These are phyloP conservation scores for Euphorbia peplus DNA, from an alignment of 345 rosid species.

Conservation along the genomic window DNA sequence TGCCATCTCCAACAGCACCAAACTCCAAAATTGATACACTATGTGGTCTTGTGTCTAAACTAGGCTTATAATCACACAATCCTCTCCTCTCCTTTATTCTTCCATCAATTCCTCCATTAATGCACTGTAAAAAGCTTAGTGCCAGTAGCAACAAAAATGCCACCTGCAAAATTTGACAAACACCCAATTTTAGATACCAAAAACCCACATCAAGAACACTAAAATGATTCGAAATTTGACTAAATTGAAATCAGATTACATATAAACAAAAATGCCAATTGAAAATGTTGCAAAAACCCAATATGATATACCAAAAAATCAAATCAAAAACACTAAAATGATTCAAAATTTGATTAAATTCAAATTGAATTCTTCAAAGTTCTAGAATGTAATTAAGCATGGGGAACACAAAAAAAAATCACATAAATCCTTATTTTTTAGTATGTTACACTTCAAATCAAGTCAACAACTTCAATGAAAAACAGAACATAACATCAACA, in stretches of 20 bases:
- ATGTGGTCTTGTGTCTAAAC: slow-evolving; percentile 71
- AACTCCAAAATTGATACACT: slow-evolving; percentile 88
- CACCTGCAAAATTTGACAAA: slow-evolving; percentile 17
- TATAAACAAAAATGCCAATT: slow-evolving; percentile 26
- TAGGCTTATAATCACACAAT: slow-evolving; percentile 43
- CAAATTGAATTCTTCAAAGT: too few species aligned
- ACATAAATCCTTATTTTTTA: too few species aligned
- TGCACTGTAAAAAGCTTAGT: slow-evolving; percentile 26
- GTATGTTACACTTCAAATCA: too few species aligned
- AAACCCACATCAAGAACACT: background rate
- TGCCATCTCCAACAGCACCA: slow-evolving; percentile 93
- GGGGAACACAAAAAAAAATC: too few species aligned
- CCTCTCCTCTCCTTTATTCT: slow-evolving; percentile 38
- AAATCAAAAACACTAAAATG: background rate
- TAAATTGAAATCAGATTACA: background rate
- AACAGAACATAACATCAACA: too few species aligned
- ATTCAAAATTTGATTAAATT: too few species aligned
- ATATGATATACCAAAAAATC: background rate
- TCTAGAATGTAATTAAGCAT: too few species aligned
- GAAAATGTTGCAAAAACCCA: background rate
- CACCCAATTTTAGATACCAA: background rate
- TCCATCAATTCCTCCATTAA: slow-evolving; percentile 21
- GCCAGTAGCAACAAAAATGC: slow-evolving; percentile 28
- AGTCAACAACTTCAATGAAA: too few species aligned
- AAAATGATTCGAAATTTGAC: background rate